A percentile compares a stretch with the other conserved stretches of the same genome.
Conservation (phyloP, 2,329 filamentous ascomycete genomes). For the Colletotrichum siamense region DNA sequence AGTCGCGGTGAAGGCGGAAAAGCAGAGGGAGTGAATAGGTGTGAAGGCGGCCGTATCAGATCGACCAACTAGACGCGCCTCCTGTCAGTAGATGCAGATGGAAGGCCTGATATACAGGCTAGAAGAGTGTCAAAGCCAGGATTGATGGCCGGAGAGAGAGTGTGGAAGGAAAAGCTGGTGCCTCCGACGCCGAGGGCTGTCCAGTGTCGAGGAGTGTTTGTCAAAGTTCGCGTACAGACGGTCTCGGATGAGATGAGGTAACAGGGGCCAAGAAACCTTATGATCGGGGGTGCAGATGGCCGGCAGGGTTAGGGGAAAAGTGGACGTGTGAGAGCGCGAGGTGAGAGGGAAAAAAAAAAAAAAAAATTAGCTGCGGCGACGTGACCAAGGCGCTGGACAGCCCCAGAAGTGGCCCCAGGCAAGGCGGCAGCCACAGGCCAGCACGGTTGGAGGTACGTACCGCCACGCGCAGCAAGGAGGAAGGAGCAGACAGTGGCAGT, state of each 20-base stretch:
- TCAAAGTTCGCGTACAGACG: slow-evolving; percentile 19
- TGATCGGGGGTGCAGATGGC: slow-evolving; percentile 22
- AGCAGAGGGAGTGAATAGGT: not conserved
- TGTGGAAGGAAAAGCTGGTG: slow-evolving; percentile 7
- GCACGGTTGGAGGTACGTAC: slow-evolving; percentile 11
- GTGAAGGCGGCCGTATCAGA: not conserved
- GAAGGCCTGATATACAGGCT: not conserved
- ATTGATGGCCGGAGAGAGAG: not conserved
- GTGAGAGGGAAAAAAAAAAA: not conserved
- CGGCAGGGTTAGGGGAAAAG: slow-evolving; percentile 19
- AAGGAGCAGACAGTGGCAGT: not conserved
- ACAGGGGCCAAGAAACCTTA: slow-evolving; percentile 23
- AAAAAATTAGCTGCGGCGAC: slow-evolving; percentile 9
- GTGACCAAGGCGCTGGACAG: slow-evolving; percentile 17
- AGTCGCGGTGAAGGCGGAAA: not conserved
- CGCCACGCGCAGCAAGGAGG: not conserved
- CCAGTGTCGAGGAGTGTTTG: slow-evolving; percentile 17
- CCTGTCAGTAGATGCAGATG: slow-evolving; percentile 7
- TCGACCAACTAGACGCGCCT: slow-evolving; percentile 10
- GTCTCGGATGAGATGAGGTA: slow-evolving; percentile 22
- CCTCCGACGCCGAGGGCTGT: slow-evolving; percentile 11
- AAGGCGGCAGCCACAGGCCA: slow-evolving; percentile 2
- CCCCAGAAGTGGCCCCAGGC: not conserved
- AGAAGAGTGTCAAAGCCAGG: not conserved
- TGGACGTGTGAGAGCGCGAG: not conserved